Evolutionary conservation across 2,329 filamentous ascomycete species (phyloP).

Genomic region (Macroventuria anomochaeta): DNA sequence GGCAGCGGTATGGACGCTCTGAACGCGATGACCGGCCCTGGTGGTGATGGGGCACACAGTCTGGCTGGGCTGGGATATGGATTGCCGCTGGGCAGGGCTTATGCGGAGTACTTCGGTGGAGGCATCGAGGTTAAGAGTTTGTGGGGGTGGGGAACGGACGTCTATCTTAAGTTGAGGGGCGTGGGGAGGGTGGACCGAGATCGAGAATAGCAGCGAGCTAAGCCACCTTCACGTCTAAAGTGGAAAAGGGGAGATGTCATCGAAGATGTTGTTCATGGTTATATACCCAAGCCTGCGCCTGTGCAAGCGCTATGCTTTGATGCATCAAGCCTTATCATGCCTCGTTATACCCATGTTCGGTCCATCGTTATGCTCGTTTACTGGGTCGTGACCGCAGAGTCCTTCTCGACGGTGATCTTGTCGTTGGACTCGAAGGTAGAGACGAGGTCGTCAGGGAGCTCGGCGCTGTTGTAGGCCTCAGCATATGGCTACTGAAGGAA

Average conservation of each 20-base stretch:
- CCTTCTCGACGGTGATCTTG: conserved; percentile 79
- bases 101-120: conserved; percentile 97
- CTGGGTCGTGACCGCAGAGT: conserved; percentile 74
- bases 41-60: conserved; percentile 75
- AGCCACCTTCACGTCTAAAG: too few species aligned
- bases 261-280: conserved; percentile 7
- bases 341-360: conserved; percentile 9
- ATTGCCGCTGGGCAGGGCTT: conserved; percentile 85
- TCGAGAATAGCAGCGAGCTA: not conserved
- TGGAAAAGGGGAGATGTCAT: not conserved
- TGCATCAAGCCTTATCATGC: conserved; percentile 14
- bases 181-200: conserved; percentile 56
- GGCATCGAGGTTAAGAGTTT: conserved; percentile 94
- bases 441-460: conserved; percentile 72
- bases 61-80: conserved; percentile 93
- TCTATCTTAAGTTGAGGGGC: conserved; percentile 67
- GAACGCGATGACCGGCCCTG: conserved; percentile 74
- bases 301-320: conserved; percentile 17
- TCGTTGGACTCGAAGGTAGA: conserved; percentile 70
- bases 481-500: not conserved
- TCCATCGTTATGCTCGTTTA: conserved; percentile 52
- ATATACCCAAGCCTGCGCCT: conserved; percentile 16
- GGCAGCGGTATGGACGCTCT: conserved; percentile 66
- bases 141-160: conserved; percentile 86
- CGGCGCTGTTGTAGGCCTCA: conserved; percentile 63